Percentiles rank a stretch among this genome's conserved stretches.
Evolutionary conservation across 495 filamentous ascomycete genomes (phyloP).

Genomic region (Penicillium fimorum): DNA sequence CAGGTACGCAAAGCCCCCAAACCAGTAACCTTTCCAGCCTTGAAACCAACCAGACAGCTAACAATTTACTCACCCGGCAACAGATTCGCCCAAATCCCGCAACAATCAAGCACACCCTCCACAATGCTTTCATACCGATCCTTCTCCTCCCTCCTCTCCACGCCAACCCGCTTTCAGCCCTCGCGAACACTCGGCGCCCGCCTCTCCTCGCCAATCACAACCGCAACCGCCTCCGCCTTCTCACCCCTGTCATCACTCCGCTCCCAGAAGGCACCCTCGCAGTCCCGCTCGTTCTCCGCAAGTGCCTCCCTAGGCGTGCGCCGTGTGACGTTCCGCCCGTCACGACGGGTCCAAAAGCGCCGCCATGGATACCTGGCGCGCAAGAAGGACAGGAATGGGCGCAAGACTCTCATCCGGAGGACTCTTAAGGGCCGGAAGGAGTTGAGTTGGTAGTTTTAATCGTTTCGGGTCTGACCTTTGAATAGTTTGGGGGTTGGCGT

Average conservation of each 20-base stretch:
- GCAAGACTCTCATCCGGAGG: conserved; percentile 57
- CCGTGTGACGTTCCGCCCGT: conserved; percentile 63
- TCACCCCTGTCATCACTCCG: conserved; percentile 29
- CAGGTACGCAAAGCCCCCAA: conserved; percentile 22
- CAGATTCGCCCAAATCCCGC: conserved; percentile 25
- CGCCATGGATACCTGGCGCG: conserved; percentile 66
- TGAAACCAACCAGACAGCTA: conserved; percentile 8
- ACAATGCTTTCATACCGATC: conserved; percentile 21
- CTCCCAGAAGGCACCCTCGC: conserved; percentile 23
- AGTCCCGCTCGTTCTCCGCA: conserved; percentile 42
- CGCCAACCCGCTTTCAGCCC: conserved; percentile 27
- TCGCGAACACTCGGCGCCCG: conserved; percentile 28
- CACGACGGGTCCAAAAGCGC: conserved; percentile 68
- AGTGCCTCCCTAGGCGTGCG: conserved; percentile 50
- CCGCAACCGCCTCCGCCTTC: conserved; percentile 17
- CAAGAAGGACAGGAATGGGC: conserved; percentile 53
- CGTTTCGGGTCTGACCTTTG: background rate
- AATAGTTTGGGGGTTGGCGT: background rate
- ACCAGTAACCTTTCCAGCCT: background rate
- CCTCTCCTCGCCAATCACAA: conserved; percentile 14
- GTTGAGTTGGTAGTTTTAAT: conserved; percentile 52
- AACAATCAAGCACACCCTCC: conserved; percentile 14
- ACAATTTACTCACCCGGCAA: background rate
- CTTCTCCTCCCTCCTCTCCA: conserved; percentile 32
- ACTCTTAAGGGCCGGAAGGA: conserved; percentile 58